A percentile compares a stretch with the other conserved stretches of the same genome.
Evolutionary conservation across 176 grass and related monocot genomes (phyloP).

Genomic region (Phyllostachys edulis): DNA sequence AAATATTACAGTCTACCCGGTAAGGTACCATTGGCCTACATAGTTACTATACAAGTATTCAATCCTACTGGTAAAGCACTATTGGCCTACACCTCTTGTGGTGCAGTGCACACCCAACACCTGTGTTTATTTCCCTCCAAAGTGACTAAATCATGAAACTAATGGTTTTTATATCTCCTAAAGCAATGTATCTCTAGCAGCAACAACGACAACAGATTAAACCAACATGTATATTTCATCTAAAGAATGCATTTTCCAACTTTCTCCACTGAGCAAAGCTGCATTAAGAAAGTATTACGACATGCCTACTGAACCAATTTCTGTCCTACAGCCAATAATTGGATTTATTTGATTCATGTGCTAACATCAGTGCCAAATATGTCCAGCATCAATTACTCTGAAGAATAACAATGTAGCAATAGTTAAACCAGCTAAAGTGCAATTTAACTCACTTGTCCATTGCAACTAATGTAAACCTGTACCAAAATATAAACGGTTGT

Average conservation of each 20-base stretch:
- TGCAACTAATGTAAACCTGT: not conserved
- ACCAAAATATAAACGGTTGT: not conserved
- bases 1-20: not conserved
- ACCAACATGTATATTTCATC: not conserved
- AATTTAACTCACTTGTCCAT: not conserved
- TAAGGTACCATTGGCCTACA: not conserved
- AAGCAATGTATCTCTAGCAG: not conserved
- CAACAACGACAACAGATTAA: not conserved
- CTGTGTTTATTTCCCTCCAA: not conserved
- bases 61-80: not conserved
- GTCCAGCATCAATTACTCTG: not conserved
- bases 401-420: not conserved
- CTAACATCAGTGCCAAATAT: not conserved
- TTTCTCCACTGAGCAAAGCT: not conserved
- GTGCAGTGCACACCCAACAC: not conserved
- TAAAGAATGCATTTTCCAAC: not conserved
- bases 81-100: not conserved
- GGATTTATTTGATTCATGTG: not conserved
- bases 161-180: not conserved
- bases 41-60: not conserved
- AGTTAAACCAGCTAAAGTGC: not conserved
- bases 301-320: not conserved
- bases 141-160: not conserved
- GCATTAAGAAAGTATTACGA: not conserved
- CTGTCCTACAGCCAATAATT: not conserved